Conservation (phyloP, 441 rosid genomes). For the Gossypium schwendimanii region DNA sequence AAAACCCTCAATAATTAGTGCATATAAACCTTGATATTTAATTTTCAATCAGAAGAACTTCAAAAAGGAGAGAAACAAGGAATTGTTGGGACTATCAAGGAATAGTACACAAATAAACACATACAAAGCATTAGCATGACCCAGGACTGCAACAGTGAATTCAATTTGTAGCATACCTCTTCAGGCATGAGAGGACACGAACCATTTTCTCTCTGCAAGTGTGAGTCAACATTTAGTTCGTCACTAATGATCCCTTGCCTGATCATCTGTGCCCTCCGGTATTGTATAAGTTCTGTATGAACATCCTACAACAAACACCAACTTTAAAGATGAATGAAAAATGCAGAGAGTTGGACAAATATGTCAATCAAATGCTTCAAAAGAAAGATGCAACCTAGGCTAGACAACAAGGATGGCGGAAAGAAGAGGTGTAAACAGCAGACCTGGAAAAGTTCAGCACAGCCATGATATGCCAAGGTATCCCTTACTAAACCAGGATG, state of each 20-base stretch:
- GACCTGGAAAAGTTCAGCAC: constrained; percentile 98
- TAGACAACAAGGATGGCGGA: constrained; percentile 10
- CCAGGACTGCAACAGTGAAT: neutral
- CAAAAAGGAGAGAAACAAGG: neutral
- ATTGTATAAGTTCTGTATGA: constrained; percentile 87
- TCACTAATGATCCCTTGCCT: constrained; percentile 63
- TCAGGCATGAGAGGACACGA: constrained; percentile 97
- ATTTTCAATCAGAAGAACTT: neutral
- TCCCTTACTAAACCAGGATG: constrained; percentile 87
- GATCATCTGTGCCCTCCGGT: constrained; percentile 85
- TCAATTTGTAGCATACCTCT: constrained; percentile 50
- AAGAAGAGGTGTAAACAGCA: constrained; percentile 17
- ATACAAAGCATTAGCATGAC: neutral
- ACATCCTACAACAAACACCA: constrained; percentile 53
- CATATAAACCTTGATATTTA: neutral
- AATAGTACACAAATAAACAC: neutral
- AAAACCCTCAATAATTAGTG: neutral
- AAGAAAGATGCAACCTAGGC: constrained; percentile 6
- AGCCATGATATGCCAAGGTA: constrained; percentile 90
- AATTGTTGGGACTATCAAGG: neutral
- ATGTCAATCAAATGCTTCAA: neutral
- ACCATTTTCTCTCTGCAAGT: constrained; percentile 63
- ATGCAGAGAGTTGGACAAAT: constrained; percentile 7
- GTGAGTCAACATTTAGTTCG: constrained; percentile 55
- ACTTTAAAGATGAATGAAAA: constrained; percentile 14